A percentile compares a stretch with the other conserved stretches of the same genome.
These are phyloP conservation scores for Stenogyne calaminthoides DNA, from an alignment of 305 asterid species.

Conservation along the genomic window DNA sequence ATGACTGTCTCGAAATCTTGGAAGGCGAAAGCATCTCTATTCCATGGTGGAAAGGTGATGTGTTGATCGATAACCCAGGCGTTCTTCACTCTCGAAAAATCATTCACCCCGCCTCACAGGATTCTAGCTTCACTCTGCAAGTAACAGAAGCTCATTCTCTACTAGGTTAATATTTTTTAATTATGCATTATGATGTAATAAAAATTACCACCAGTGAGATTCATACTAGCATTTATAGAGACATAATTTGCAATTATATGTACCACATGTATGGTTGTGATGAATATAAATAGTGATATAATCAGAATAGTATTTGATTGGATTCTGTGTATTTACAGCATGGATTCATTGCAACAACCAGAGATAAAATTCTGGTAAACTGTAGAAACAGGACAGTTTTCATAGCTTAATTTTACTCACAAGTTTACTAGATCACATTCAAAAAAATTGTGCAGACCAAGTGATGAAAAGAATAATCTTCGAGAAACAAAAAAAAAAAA, in stretches of 20 bases:
- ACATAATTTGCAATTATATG: not conserved
- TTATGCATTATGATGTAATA: not conserved
- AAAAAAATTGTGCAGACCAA: not conserved
- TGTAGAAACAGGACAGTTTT: not conserved
- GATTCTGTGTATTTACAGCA: not conserved
- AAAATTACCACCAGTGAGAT: not conserved
- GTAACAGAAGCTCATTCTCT: conserved; percentile 30
- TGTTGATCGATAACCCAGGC: conserved; percentile 75
- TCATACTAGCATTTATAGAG: not conserved
- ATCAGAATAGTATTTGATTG: not conserved
- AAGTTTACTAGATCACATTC: not conserved
- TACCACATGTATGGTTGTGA: not conserved
- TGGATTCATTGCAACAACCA: not conserved
- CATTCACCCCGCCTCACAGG: conserved; percentile 79
- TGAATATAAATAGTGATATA: not conserved
- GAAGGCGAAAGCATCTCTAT: conserved; percentile 76
- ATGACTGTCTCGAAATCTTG: conserved; percentile 65
- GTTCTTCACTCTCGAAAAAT: conserved; percentile 78
- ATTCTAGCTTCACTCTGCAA: conserved; percentile 86
- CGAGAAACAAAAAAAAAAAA: not conserved
- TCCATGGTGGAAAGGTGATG: conserved; percentile 87
- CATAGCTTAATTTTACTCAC: not conserved
- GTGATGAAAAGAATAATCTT: conserved; percentile 8
- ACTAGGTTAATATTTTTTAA: not conserved
- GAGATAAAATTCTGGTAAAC: not conserved